Conservation (phyloP, 208 protist genomes). For the Naegleria gruberi region DNA sequence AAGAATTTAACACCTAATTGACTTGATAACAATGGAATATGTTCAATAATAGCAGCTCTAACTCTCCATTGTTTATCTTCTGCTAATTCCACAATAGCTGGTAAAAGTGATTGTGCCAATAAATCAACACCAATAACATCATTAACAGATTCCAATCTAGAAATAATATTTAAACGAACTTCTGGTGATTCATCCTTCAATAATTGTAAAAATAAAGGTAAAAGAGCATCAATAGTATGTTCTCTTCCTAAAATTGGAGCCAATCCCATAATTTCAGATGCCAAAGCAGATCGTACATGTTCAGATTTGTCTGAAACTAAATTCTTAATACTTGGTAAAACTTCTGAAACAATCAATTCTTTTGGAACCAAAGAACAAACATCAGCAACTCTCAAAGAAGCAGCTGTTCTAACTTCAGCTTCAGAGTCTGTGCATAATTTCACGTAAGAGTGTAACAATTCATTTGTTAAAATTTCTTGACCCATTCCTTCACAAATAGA, state of each 20-base stretch:
- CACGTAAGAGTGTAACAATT: slow-evolving; percentile 56
- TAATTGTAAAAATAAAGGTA: slow-evolving; percentile 68
- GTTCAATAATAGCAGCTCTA: slow-evolving; percentile 73
- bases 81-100: slow-evolving; percentile 69
- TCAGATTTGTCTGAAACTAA: slow-evolving; percentile 54
- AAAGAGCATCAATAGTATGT: slow-evolving; percentile 57
- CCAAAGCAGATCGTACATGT: slow-evolving; percentile 64
- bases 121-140: slow-evolving; percentile 60
- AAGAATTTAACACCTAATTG: slow-evolving; percentile 72
- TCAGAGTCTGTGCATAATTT: slow-evolving; percentile 66
- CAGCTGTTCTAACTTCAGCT: slow-evolving; percentile 72
- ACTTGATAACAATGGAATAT: slow-evolving; percentile 63
- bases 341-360: slow-evolving; percentile 41
- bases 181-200: slow-evolving; percentile 66
- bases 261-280: slow-evolving; percentile 59
- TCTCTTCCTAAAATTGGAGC: slow-evolving; percentile 61
- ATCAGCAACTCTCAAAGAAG: slow-evolving; percentile 55
- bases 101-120: slow-evolving; percentile 58
- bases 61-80: slow-evolving; percentile 80
- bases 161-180: slow-evolving; percentile 75
- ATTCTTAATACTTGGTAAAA: slow-evolving; percentile 55
- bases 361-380: slow-evolving; percentile 38
- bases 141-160: slow-evolving; percentile 61
- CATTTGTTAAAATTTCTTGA: slow-evolving; percentile 15
- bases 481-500: background rate